These are phyloP conservation scores for Ascoidea rubescens DNA, from an alignment of 805 yeast species.

Conservation along the genomic window DNA sequence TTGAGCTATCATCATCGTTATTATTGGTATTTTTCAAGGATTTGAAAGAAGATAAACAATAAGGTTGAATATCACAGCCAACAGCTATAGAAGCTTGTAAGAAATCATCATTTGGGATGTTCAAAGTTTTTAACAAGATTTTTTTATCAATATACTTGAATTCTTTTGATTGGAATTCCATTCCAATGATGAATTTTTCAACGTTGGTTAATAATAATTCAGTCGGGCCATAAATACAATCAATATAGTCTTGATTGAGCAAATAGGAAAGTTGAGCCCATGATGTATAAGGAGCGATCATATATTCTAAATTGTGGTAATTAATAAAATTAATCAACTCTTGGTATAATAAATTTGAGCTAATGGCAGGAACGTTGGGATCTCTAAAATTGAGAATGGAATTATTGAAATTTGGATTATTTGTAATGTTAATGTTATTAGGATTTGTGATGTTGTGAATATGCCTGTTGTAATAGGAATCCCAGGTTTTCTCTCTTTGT, in stretches of 20 bases:
- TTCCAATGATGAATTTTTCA: conserved; percentile 58
- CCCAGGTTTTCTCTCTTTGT: conserved; percentile 36
- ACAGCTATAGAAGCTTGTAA: conserved; percentile 64
- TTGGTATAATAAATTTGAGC: conserved; percentile 33
- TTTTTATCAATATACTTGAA: conserved; percentile 53
- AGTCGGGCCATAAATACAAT: conserved; percentile 74
- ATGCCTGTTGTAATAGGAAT: conserved; percentile 22
- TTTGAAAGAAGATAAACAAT: conserved; percentile 36
- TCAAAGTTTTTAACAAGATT: conserved; percentile 45
- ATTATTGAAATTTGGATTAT: too few relatives aligned
- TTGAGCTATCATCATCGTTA: too few relatives aligned
- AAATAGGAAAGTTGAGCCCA: conserved; percentile 71
- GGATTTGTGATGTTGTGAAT: too few relatives aligned
- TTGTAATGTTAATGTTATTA: too few relatives aligned
- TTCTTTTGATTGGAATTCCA: conserved; percentile 52
- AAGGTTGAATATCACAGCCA: conserved; percentile 67
- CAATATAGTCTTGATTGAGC: conserved; percentile 39
- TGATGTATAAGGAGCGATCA: conserved; percentile 74
- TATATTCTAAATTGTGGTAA: conserved; percentile 41
- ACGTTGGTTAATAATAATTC: conserved; percentile 57
- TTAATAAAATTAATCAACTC: conserved; percentile 46
- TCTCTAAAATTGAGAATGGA: conserved; percentile 32
- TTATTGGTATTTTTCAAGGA: too few relatives aligned
- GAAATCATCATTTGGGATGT: conserved; percentile 50
- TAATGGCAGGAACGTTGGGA: conserved; percentile 29